Conservation (phyloP, 805 yeast species). For the Cyberlindnera euphorbiiphila region DNA sequence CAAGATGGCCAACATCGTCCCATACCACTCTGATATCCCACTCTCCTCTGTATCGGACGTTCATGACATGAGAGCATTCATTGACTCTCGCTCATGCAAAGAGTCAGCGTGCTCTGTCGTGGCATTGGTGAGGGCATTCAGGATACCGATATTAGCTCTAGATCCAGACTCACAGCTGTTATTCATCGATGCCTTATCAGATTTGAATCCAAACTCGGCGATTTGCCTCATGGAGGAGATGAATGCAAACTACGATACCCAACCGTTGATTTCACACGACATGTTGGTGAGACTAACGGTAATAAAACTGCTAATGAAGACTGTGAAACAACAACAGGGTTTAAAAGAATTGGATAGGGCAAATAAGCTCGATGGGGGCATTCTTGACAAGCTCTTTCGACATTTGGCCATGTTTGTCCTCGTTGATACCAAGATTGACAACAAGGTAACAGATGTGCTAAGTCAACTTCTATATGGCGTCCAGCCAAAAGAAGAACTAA, state of each 20-base stretch:
- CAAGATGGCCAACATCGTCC: constrained; percentile 24
- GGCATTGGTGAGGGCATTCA: constrained; percentile 17
- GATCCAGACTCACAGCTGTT: constrained; percentile 22
- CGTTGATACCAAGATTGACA: constrained; percentile 17
- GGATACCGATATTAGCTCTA: constrained; percentile 12
- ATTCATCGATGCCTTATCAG: constrained; percentile 22
- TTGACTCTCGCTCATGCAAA: constrained; percentile 14
- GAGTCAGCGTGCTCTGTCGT: constrained; percentile 23
- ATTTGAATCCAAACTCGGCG: constrained; percentile 10
- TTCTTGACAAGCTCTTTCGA: constrained; percentile 16
- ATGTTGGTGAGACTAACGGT: constrained; percentile 17
- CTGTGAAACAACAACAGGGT: constrained; percentile 18
- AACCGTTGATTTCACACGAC: constrained; percentile 6
- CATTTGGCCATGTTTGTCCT: constrained; percentile 17
- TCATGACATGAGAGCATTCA: constrained; percentile 13
- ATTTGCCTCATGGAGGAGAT: constrained; percentile 3
- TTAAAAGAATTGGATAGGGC: constrained; percentile 3
- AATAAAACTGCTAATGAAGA: constrained; percentile 20
- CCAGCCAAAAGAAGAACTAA: constrained; percentile 14
- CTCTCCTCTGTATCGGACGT: constrained; percentile 5
- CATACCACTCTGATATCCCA: constrained; percentile 17
- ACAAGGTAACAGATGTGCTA: constrained; percentile 2
- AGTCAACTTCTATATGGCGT: constrained; percentile 13
- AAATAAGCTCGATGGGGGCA: constrained; percentile 2
- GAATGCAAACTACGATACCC: constrained; percentile 5